Percentiles rank a stretch among this genome's conserved stretches.
Conservation (phyloP, 2,329 filamentous ascomycete species). For the Gaeumannomyces tritici region DNA sequence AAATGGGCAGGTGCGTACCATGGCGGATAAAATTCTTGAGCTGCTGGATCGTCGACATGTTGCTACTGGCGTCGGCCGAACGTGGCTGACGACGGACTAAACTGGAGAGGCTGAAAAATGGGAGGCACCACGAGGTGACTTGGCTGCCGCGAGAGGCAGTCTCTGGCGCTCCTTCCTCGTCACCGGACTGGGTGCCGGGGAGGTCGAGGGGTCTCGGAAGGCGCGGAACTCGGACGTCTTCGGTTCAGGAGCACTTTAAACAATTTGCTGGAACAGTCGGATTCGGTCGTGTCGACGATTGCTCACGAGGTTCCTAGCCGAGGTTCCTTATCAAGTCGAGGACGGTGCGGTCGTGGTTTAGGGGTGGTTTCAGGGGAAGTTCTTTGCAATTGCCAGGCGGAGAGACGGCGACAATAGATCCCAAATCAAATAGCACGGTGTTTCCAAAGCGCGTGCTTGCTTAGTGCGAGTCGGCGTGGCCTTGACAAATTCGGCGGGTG, state of each 20-base stretch:
- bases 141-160: background rate
- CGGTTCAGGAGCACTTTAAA: background rate
- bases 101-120: background rate
- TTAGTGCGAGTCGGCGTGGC: background rate
- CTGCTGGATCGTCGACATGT: conserved; percentile 75
- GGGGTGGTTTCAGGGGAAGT: no score
- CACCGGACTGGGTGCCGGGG: background rate
- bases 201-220: background rate
- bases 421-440: no score
- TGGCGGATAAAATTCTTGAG: conserved; percentile 98
- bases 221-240: background rate
- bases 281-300: background rate
- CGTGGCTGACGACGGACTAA: background rate
- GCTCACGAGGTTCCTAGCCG: no score
- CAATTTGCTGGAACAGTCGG: background rate
- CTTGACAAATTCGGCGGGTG: background rate
- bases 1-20: conserved; percentile 36
- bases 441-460: background rate
- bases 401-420: no score
- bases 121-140: background rate
- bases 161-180: background rate
- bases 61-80: background rate
- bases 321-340: background rate
- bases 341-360: background rate
- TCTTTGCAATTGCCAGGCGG: background rate